These are phyloP conservation scores for Phialophora chinensis DNA, from an alignment of 2,329 filamentous ascomycete genomes.

Conservation along the genomic window DNA sequence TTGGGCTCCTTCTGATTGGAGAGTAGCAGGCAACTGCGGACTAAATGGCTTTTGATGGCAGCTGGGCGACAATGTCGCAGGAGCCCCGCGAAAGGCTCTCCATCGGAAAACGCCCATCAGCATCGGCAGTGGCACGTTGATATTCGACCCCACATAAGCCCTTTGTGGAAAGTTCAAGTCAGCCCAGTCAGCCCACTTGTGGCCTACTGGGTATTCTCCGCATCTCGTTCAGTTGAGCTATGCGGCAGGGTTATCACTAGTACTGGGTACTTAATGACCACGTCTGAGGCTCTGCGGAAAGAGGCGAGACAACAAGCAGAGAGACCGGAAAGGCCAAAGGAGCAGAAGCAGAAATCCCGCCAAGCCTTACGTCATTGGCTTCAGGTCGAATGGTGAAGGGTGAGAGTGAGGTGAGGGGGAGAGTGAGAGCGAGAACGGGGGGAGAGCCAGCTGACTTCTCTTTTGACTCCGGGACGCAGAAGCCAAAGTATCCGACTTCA, in stretches of 20 bases:
- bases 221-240: background rate
- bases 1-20: background rate
- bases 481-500: background rate
- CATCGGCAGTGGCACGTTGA: constrained; percentile 20
- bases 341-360: background rate
- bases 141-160: constrained; percentile 13
- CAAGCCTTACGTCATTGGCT: background rate
- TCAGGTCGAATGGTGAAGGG: background rate
- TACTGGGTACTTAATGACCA: background rate
- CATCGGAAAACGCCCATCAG: constrained; percentile 14
- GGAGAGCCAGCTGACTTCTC: background rate
- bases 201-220: background rate
- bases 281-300: background rate
- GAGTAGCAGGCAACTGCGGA: background rate
- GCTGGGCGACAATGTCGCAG: background rate
- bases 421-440: too few relatives aligned
- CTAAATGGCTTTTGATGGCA: background rate
- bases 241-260: background rate
- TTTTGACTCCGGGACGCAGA: background rate
- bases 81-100: constrained; percentile 9
- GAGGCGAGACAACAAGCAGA: background rate
- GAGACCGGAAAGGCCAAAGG: background rate
- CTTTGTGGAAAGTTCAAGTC: background rate
- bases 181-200: background rate
- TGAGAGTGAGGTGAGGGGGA: background rate